These are phyloP conservation scores for Abelmoschus esculentus DNA, from an alignment of 345 rosid species.

Conservation along the genomic window DNA sequence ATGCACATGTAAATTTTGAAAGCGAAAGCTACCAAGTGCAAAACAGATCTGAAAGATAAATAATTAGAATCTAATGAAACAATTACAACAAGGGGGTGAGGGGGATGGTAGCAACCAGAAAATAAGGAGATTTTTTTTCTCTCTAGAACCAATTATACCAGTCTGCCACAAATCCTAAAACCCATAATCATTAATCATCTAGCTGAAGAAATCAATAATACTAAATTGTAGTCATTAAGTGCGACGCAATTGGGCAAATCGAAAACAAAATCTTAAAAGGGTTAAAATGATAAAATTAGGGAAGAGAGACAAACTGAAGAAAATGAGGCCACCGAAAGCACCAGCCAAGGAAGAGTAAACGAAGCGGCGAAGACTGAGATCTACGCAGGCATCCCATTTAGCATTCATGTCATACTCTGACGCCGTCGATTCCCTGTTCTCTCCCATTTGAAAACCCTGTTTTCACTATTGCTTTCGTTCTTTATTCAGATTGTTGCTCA, in stretches of 20 bases:
- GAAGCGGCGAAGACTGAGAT: constrained; percentile 73
- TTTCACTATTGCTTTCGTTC: background rate
- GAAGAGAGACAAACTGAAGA: constrained; percentile 57
- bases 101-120: background rate
- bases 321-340: constrained; percentile 72
- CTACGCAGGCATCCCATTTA: constrained; percentile 88
- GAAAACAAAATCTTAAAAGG: background rate
- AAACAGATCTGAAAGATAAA: background rate
- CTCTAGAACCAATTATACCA: background rate
- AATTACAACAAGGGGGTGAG: background rate
- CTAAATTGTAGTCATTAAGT: background rate
- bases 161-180: background rate
- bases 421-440: constrained; percentile 20
- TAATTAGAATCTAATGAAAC: background rate
- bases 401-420: constrained; percentile 48
- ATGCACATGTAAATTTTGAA: background rate
- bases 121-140: background rate
- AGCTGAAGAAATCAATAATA: background rate
- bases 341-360: constrained; percentile 80
- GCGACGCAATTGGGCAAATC: background rate
- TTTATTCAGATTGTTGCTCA: background rate
- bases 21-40: background rate
- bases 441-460: constrained; percentile 24
- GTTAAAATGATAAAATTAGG: background rate
- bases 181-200: background rate